phyloP scores from a whole-genome alignment of 441 rosid species.

The Pelargonium citronellum region DNA sequence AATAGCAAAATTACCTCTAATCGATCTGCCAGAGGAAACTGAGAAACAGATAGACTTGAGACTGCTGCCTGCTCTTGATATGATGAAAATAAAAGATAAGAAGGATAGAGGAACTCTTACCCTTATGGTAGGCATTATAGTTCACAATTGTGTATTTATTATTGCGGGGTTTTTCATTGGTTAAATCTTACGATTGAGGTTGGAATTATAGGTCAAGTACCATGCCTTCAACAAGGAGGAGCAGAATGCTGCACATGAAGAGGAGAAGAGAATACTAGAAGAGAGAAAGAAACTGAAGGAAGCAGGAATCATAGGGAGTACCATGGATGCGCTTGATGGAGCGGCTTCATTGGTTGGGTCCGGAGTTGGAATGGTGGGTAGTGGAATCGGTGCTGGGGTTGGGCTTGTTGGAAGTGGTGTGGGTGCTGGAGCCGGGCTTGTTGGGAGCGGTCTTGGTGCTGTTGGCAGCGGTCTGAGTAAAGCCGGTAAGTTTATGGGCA shows the following conservation, averaged over 20 bases:
- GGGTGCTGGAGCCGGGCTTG: constrained; percentile 63
- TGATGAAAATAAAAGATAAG: constrained; percentile 80
- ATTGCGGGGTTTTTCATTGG: too few relatives aligned
- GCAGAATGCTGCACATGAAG: constrained; percentile 71
- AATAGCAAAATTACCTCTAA: constrained; percentile 59
- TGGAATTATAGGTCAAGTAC: constrained; percentile 49
- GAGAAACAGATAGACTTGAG: constrained; percentile 49
- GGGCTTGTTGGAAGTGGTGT: constrained; percentile 60
- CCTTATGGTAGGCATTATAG: constrained; percentile 46
- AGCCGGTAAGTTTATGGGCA: constrained; percentile 88
- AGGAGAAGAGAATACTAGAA: constrained; percentile 73
- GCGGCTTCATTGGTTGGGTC: constrained; percentile 53
- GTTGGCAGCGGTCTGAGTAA: constrained; percentile 70
- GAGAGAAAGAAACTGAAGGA: constrained; percentile 83
- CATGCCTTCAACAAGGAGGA: constrained; percentile 78
- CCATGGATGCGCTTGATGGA: constrained; percentile 74
- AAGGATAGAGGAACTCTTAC: constrained; percentile 79
- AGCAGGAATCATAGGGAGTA: constrained; percentile 86
- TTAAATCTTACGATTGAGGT: constrained; percentile 6
- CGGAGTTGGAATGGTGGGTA: constrained; percentile 45
- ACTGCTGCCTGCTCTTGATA: constrained; percentile 77
- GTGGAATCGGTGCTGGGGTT: constrained; percentile 51
- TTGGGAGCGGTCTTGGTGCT: constrained; percentile 60
- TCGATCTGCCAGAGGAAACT: constrained; percentile 49
- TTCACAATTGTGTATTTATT: too few relatives aligned